Evolutionary conservation across 441 rosid genomes (phyloP), one percentile per base, ranked within the genome.

Genomic region (Adansonia rubrostipa): DNA sequence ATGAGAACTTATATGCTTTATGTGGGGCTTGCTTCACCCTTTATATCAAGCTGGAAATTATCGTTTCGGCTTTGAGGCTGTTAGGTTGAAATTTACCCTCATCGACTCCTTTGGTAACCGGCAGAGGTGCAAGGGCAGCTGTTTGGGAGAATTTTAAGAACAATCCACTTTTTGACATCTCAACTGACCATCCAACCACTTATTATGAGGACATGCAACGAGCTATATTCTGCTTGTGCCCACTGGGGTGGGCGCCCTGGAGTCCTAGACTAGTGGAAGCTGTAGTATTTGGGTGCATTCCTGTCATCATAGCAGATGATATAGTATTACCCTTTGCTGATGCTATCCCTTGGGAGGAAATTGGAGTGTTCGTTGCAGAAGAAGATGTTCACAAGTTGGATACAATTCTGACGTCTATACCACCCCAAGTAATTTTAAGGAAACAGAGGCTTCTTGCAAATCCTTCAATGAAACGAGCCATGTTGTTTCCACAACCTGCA

Each of bases 101-200:
- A 56, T 51, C 77, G 80, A 79, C 15, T 63, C 44, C 51, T 78
- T 74, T 51, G 75, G 64, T 72, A 73, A 47, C 50, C 14, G 62
- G 77, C 86, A 94, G 98, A 78, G 98, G 98, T 22, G 98, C 98
- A 63, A 90, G 98, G 81, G 97, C 98, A 61, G 98, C 97, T n/a
- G 98, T 95, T 14, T 95, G 97, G 98, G 98, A 95, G 82, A 95
- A 95, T 78, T 95, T 95, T 87, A 95, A 93, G 86, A 86, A 93
- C 88, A 93, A 95, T 78, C 95, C 94, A 6, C 84, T 95, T 2
- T 93, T 95, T 64, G 98, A 95, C 87, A 91, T 95, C 82, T 95
- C 98, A 54, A 92, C 97, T 2, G 95, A 95, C 98, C 33, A 28
- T 28, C 33, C 33, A 28, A 28, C 33, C 33, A 28, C 33, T 28